Evolutionary conservation across 495 filamentous ascomycete species (phyloP).

Genomic region (Pseudoneurospora amorphoporcata): DNA sequence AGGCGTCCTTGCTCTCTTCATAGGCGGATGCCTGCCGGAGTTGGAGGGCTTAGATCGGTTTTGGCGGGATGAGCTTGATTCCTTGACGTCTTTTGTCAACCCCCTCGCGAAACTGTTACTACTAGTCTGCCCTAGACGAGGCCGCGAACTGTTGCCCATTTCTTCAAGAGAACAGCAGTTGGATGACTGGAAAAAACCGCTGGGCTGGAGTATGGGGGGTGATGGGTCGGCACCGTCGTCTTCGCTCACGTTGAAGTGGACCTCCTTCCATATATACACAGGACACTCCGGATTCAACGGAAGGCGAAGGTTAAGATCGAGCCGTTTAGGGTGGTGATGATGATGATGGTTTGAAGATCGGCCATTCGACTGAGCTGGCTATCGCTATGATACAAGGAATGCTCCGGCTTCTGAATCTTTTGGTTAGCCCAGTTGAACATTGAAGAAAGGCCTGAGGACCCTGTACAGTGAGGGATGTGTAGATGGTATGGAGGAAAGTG

Average conservation of each 20-base stretch:
- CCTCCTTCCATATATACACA: conserved; percentile 10
- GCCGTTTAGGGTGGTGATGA: not conserved
- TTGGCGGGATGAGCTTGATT: conserved; percentile 12
- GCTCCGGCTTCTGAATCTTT: not conserved
- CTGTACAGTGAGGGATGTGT: not conserved
- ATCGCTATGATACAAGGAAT: not conserved
- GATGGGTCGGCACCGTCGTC: conserved; percentile 1
- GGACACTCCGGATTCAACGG: not conserved
- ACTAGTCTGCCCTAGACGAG: conserved; percentile 12
- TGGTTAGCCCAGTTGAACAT: not conserved
- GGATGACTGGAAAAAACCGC: not conserved
- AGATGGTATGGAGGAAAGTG: not conserved
- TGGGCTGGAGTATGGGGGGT: conserved; percentile 1
- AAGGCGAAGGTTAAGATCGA: not conserved
- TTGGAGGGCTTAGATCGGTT: conserved; percentile 8
- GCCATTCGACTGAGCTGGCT: not conserved
- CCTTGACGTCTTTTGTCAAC: conserved; percentile 5
- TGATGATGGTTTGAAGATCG: not conserved
- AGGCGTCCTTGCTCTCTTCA: not conserved
- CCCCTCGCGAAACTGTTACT: conserved; percentile 14
- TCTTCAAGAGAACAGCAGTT: conserved; percentile 5
- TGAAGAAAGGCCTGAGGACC: not conserved
- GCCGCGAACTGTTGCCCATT: conserved; percentile 17
- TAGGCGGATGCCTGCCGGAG: conserved; percentile 6
- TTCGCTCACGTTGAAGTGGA: conserved; percentile 13